These are phyloP conservation scores for Blastocystis sp. DNA, from an alignment of 352 stramenopile species.

Conservation along the genomic window DNA sequence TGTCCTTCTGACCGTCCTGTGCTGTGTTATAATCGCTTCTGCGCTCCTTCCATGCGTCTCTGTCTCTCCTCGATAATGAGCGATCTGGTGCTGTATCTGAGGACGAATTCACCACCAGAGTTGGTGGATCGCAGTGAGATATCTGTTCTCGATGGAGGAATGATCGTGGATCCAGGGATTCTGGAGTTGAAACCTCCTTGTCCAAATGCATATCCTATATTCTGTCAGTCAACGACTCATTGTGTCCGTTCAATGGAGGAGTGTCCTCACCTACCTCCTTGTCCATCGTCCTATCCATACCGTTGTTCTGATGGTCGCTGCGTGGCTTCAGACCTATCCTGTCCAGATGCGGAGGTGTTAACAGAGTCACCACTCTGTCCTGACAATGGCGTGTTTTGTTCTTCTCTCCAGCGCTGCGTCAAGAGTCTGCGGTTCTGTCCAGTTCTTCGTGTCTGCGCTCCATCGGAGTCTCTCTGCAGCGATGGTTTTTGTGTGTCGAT, in stretches of 20 bases:
- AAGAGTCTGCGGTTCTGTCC: not conserved
- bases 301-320: slow-evolving; percentile 39
- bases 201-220: not conserved
- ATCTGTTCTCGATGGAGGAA: not conserved
- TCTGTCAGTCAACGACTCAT: not conserved
- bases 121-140: not conserved
- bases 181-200: not conserved
- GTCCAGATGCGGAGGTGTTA: not conserved
- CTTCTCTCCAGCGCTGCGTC: not conserved
- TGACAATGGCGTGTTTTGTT: not conserved
- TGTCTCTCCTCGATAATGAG: not conserved
- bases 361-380: not conserved
- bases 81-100: not conserved
- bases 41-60: not conserved
- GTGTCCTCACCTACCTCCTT: slow-evolving; percentile 5
- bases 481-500: not conserved
- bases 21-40: not conserved
- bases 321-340: not conserved
- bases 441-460: not conserved
- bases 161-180: not conserved
- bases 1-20: not conserved
- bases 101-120: not conserved
- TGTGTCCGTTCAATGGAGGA: not conserved
- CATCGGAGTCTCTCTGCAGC: not conserved
- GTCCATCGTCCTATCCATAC: not conserved